Evolutionary conservation across 2,329 filamentous ascomycete species (phyloP).

Genomic region (Colletotrichum spinosum): DNA sequence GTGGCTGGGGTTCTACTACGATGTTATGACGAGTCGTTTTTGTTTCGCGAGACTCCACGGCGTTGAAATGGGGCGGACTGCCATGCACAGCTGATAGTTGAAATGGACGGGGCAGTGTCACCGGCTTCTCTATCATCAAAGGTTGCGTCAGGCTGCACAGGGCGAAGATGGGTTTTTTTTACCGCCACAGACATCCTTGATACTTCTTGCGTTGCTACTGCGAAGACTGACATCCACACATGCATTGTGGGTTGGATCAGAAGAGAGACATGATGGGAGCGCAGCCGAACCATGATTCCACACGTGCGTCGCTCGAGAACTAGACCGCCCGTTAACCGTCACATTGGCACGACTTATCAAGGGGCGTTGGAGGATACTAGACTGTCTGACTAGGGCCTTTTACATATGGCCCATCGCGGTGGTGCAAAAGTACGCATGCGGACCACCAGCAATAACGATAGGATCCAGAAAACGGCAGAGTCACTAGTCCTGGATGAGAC

Average conservation of each 20-base stretch:
- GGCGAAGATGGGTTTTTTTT: not conserved
- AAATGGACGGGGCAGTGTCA: conserved; percentile 18
- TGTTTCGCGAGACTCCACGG: conserved; percentile 33
- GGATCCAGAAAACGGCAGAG: not conserved
- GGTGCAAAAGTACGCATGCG: conserved; percentile 2
- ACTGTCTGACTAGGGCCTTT: not conserved
- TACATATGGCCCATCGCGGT: not conserved
- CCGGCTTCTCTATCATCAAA: conserved; percentile 11
- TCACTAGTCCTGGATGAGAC: too few species aligned
- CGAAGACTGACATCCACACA: conserved; percentile 33
- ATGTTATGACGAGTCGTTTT: conserved; percentile 38
- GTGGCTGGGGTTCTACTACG: conserved; percentile 28
- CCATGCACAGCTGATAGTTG: conserved; percentile 32
- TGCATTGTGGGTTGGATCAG: conserved; percentile 24
- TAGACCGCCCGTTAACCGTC: too few species aligned
- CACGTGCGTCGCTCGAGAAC: conserved; percentile 3
- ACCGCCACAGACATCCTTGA: conserved; percentile 6
- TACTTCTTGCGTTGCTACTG: conserved; percentile 9
- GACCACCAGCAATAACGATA: not conserved
- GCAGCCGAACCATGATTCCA: conserved; percentile 18
- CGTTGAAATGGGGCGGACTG: conserved; percentile 29
- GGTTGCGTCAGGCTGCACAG: conserved; percentile 2
- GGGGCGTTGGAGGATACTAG: not conserved
- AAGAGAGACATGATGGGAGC: conserved; percentile 9
- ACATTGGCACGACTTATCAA: too few species aligned